These are phyloP conservation scores for Cynanchum wilfordii DNA, from an alignment of 257 asterid genomes.

Conservation along the genomic window DNA sequence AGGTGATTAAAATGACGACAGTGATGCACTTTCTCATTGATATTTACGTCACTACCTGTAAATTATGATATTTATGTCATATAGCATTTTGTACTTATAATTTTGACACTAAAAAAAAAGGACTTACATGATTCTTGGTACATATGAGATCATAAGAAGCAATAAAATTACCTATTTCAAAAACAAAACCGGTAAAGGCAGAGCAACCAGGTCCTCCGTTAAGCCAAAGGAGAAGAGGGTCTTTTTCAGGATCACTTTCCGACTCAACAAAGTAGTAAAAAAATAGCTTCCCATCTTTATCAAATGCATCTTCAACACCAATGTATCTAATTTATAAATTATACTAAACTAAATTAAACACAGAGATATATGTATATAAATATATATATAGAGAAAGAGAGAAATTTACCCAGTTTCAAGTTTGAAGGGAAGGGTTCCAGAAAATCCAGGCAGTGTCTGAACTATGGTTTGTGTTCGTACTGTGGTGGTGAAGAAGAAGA, in stretches of 20 bases:
- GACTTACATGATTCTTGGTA: too few species aligned
- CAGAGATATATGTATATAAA: too few species aligned
- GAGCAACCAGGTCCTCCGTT: conserved; percentile 79
- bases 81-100: too few species aligned
- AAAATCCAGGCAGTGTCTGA: conserved; percentile 18
- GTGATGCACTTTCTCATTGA: too few species aligned
- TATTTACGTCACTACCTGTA: too few species aligned
- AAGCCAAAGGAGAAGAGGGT: conserved; percentile 59
- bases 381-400: neutral
- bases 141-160: too few species aligned
- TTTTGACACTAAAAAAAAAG: too few species aligned
- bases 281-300: conserved; percentile 28
- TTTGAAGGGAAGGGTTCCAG: conserved; percentile 20
- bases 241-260: conserved; percentile 30
- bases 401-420: conserved; percentile 47
- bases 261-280: conserved; percentile 59
- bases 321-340: conserved; percentile 31
- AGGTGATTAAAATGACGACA: too few species aligned
- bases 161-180: conserved; percentile 32
- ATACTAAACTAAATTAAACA: too few species aligned
- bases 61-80: too few species aligned
- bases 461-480: conserved; percentile 5
- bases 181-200: conserved; percentile 38
- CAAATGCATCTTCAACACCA: conserved; percentile 30
- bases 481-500: neutral